Evolutionary conservation across 371 early-diverging fungal species (phyloP), one percentile per base, ranked within the genome.

Genomic region (Apophysomyces trapeziformis): DNA sequence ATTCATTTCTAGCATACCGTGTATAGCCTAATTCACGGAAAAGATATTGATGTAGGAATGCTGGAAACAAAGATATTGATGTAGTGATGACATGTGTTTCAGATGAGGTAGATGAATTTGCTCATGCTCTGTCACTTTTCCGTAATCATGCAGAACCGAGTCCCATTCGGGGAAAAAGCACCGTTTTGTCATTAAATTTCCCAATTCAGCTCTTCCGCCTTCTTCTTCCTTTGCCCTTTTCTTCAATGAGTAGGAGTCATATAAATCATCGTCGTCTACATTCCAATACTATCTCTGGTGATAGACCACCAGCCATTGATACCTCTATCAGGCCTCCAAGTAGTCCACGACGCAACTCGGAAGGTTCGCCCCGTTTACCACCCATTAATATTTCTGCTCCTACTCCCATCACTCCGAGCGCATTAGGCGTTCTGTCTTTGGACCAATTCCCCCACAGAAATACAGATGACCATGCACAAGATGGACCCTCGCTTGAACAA

Each of bases 301-400:
- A 62, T 37, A 16, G 64, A 18, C 65, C 65, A 18, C 63, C 63
- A n/a, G 46, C 60, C 41, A 59, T 66, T 26, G 72, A 68, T 43
- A 71, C 67, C 11, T 13, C 44, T 6, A 38, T 60, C 50, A 44
- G 54, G 37, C 38, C 63, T 18, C 60, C 61, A 37, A 57, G 32
- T 18, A 37, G 65, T 35, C 44, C 59, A 32, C 67, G 72, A 12
- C 68, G 72, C 21, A 71, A 68, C 45, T 66, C 67, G 18, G 72
- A 71, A 54, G 72, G 72, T 56, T 68, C 72, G 4, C 65, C 65
- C 45, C 59, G 64, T 35, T 58, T 64, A 18, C 58, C 72, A n/a
- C 68, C 68, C 46, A 68, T 71, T 46, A 71, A 68, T 65, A 66
- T 71, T 37, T 71, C 67, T 64, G 67, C 61, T 13, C 72, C 72